These are phyloP conservation scores for Lentinula boryana DNA, from an alignment of 768 basidiomycete genomes.

Conservation along the genomic window DNA sequence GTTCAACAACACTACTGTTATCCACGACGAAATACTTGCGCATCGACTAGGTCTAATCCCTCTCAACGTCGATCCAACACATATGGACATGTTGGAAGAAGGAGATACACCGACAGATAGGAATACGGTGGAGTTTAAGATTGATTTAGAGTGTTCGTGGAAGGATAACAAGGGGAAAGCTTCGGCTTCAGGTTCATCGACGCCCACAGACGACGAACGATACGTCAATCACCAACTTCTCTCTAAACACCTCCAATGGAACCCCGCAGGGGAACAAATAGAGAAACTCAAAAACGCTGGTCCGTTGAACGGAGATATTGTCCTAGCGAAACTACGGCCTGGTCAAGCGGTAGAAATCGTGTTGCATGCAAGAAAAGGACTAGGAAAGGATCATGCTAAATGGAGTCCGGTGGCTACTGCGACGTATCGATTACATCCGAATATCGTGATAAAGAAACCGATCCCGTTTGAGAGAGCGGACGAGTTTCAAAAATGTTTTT, in stretches of 20 bases:
- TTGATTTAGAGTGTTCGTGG: constrained; percentile 63
- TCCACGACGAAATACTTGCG: constrained; percentile 90
- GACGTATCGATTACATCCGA: constrained; percentile 87
- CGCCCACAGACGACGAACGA: constrained; percentile 39
- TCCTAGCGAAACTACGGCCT: constrained; percentile 86
- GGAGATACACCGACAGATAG: constrained; percentile 70
- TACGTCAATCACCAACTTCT: constrained; percentile 69
- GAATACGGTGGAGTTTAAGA: constrained; percentile 86
- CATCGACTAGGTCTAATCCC: constrained; percentile 92
- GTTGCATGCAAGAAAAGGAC: constrained; percentile 86
- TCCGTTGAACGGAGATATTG: constrained; percentile 75
- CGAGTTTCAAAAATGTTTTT: constrained; percentile 86
- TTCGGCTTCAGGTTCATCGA: constrained; percentile 26
- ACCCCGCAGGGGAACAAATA: constrained; percentile 77
- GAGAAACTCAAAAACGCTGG: constrained; percentile 39
- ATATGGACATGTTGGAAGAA: constrained; percentile 53
- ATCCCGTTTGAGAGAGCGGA: constrained; percentile 72
- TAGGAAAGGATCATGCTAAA: constrained; percentile 94
- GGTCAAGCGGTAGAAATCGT: constrained; percentile 85
- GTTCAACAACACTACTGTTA: constrained; percentile 91
- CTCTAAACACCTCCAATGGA: constrained; percentile 68
- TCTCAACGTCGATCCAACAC: constrained; percentile 75
- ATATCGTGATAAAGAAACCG: constrained; percentile 69
- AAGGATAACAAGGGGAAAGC: constrained; percentile 47
- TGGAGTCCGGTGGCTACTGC: constrained; percentile 96